Percentiles rank a stretch among this genome's conserved stretches.
These are phyloP conservation scores for Monilinia laxa DNA, from an alignment of 2,329 filamentous ascomycete species.

Conservation along the genomic window DNA sequence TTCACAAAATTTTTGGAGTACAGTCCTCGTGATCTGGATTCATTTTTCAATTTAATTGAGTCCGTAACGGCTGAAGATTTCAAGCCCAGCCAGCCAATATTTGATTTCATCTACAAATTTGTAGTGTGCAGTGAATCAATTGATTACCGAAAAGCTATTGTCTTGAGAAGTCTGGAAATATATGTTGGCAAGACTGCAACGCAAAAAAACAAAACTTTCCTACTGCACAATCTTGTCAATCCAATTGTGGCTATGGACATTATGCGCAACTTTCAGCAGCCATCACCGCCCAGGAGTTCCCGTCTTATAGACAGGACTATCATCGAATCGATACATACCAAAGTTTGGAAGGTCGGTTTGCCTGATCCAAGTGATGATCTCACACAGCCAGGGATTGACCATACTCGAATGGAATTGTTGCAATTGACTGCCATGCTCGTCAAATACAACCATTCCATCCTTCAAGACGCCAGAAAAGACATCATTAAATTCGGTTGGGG, in stretches of 20 bases:
- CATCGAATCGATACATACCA: slow-evolving; percentile 86
- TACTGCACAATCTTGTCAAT: slow-evolving; percentile 89
- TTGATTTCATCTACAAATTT: slow-evolving; percentile 78
- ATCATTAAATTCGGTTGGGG: slow-evolving; percentile 99
- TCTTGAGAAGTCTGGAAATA: slow-evolving; percentile 82
- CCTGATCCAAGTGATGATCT: slow-evolving; percentile 81
- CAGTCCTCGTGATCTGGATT: slow-evolving; percentile 74
- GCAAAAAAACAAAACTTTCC: slow-evolving; percentile 89
- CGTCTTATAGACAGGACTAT: slow-evolving; percentile 82
- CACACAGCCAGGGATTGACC: slow-evolving; percentile 83
- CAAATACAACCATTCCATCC: slow-evolving; percentile 85
- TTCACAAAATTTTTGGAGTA: slow-evolving; percentile 77
- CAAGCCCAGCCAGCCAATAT: slow-evolving; percentile 71
- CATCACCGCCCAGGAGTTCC: slow-evolving; percentile 56
- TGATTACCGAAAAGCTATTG: slow-evolving; percentile 78
- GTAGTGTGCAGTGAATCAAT: slow-evolving; percentile 83
- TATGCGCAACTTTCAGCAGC: slow-evolving; percentile 71
- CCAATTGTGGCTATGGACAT: slow-evolving; percentile 92
- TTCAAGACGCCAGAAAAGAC: slow-evolving; percentile 92
- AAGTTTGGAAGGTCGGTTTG: slow-evolving; percentile 89
- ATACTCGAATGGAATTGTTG: slow-evolving; percentile 91
- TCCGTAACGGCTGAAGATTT: slow-evolving; percentile 81
- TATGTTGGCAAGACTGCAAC: slow-evolving; percentile 77
- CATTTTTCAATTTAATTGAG: slow-evolving; percentile 81
- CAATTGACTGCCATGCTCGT: slow-evolving; percentile 93